A percentile compares a stretch with the other conserved stretches of the same genome.
Conservation (phyloP, 2,329 filamentous ascomycete genomes). For the Epichloe brachyelytri region DNA sequence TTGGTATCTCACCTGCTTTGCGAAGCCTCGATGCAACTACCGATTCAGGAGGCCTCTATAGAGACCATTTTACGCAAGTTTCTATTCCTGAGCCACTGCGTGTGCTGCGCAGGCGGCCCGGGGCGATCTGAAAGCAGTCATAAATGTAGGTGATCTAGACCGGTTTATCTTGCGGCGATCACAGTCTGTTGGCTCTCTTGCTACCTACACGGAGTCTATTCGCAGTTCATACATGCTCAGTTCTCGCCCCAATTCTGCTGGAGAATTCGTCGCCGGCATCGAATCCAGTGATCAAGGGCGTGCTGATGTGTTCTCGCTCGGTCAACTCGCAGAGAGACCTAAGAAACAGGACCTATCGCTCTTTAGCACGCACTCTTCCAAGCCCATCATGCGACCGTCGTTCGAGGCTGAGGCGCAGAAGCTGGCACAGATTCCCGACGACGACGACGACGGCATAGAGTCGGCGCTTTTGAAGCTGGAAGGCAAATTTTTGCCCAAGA, state of each 20-base stretch:
- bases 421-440: conserved; percentile 78
- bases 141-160: conserved; percentile 51
- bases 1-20: conserved; percentile 35
- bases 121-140: conserved; percentile 61
- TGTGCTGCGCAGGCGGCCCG: conserved; percentile 57
- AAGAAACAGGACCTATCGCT: conserved; percentile 36
- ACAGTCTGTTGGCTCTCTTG: conserved; percentile 45
- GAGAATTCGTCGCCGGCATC: conserved; percentile 10
- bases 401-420: conserved; percentile 84
- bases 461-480: conserved; percentile 88
- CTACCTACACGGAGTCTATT: conserved; percentile 47
- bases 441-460: conserved; percentile 69
- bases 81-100: conserved; percentile 41
- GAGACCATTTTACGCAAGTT: conserved; percentile 25
- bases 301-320: conserved; percentile 41
- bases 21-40: conserved; percentile 51
- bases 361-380: conserved; percentile 49
- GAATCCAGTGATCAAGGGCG: conserved; percentile 17
- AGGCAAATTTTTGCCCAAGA: conserved; percentile 58
- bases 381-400: conserved; percentile 54
- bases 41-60: conserved; percentile 37
- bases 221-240: conserved; percentile 42
- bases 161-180: conserved; percentile 35
- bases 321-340: conserved; percentile 40
- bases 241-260: conserved; percentile 19